Evolutionary conservation across 1,139 yeast genomes (phyloP).

Genomic region (Candida frijolesensis): DNA sequence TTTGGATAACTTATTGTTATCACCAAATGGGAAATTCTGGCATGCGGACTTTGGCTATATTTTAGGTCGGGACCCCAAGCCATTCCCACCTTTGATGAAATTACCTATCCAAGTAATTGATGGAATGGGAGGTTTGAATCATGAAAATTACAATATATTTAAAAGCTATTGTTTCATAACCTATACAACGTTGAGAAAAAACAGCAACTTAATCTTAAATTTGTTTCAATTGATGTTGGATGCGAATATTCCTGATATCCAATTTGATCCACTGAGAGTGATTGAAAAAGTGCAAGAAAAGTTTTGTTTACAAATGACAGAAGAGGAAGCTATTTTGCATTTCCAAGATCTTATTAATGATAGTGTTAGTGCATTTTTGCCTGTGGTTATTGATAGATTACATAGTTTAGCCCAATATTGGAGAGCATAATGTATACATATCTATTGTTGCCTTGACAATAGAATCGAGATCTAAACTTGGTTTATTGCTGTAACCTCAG

Average conservation of each 20-base stretch:
- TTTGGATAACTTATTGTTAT: slow-evolving; percentile 76
- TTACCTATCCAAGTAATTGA: slow-evolving; percentile 95
- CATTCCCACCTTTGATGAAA: slow-evolving; percentile 98
- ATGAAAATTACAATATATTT: slow-evolving; percentile 82
- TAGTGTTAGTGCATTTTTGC: slow-evolving; percentile 89
- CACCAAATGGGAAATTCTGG: slow-evolving; percentile 84
- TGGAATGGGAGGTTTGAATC: slow-evolving; percentile 94
- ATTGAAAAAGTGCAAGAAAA: slow-evolving; percentile 91
- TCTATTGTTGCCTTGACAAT: neutral
- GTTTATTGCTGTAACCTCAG: no score
- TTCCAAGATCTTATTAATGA: slow-evolving; percentile 93
- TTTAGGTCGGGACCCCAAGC: slow-evolving; percentile 95
- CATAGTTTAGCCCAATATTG: slow-evolving; percentile 97
- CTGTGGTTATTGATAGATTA: slow-evolving; percentile 91
- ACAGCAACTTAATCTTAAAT: slow-evolving; percentile 85
- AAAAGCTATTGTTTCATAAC: slow-evolving; percentile 94
- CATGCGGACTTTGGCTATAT: slow-evolving; percentile 98
- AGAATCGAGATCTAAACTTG: neutral
- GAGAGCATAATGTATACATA: slow-evolving; percentile 61
- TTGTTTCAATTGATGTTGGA: slow-evolving; percentile 93
- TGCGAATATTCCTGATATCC: slow-evolving; percentile 87
- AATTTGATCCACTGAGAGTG: slow-evolving; percentile 73
- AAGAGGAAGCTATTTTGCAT: slow-evolving; percentile 92
- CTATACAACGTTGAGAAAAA: slow-evolving; percentile 84
- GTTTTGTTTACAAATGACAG: slow-evolving; percentile 89